A percentile compares a stretch with the other conserved stretches of the same genome.
Conservation (phyloP, 2,329 filamentous ascomycete species). For the Phoma sp. region DNA sequence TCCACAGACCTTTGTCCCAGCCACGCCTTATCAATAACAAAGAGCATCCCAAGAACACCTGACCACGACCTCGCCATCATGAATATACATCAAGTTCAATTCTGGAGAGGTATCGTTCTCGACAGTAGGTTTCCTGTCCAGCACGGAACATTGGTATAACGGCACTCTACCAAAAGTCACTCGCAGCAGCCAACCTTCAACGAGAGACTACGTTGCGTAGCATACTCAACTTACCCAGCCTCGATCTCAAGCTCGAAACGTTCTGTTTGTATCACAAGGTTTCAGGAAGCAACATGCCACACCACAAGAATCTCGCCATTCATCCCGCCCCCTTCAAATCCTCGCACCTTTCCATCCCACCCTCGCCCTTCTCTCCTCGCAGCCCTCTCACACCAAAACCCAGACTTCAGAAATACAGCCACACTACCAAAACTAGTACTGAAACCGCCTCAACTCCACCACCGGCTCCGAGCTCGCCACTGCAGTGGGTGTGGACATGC, state of each 20-base stretch:
- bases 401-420: conserved; percentile 8
- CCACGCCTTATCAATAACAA: not conserved
- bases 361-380: conserved; percentile 53
- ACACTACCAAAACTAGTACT: not conserved
- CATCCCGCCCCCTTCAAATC: conserved; percentile 51
- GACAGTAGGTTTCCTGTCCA: not conserved
- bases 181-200: too few species aligned
- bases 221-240: too few species aligned
- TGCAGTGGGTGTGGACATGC: conserved; percentile 61
- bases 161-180: too few species aligned
- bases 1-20: not conserved
- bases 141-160: not conserved
- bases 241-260: too few species aligned
- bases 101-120: not conserved
- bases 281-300: not conserved
- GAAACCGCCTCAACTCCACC: conserved; percentile 26
- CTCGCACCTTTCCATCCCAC: conserved; percentile 52
- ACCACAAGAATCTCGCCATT: conserved; percentile 30
- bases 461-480: conserved; percentile 28
- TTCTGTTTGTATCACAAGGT: too few species aligned
- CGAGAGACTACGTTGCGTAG: too few species aligned
- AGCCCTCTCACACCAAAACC: conserved; percentile 29
- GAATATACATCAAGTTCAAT: not conserved
- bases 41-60: not conserved
- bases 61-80: not conserved